Evolutionary conservation across 441 rosid genomes (phyloP), one percentile per base, ranked within the genome.

Genomic region (Pelargonium citronellum): DNA sequence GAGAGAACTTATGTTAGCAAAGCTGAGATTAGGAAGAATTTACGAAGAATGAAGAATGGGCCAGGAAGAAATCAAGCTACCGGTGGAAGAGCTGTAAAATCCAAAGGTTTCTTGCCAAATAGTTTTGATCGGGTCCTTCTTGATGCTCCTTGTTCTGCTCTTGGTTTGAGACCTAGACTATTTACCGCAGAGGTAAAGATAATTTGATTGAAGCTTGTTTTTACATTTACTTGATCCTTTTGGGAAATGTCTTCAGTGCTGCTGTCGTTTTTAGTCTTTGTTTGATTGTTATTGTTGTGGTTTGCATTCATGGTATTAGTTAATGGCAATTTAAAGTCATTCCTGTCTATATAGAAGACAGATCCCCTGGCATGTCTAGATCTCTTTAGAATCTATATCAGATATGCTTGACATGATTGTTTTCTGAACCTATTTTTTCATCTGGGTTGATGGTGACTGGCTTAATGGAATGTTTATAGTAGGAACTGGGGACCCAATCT

Each of bases 61-160:
- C 87, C 89, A 2, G 99, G 99, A 80, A 87, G 97, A 82, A 90
- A 86, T 83, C 96, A 90, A 63, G 67, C 75, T 69, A 69, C 83
- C 34, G 96, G 97, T 74, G 94, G 91, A 55, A 82, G 89, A 79
- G 96, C 75, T 69, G 91, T 89, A 76, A 89, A 86, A 64, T 94
- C 90, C 4, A 82, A 85, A 82, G 96, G 99, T 67, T 91, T 94
- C 80, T 68, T 64, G 43, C 96, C 94, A 57, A 77, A 84, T 69
- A 91, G 96, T 81, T 94, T 94, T 71, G 97, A 94, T 77, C 80
- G 97, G 34, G 95, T 91, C 68, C 96, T 94, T 73, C 92, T 94
- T 55, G 99, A 94, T 75, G 96, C 97, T 78, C 99, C 99, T 15
- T 91, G 99, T 74, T 95, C 99, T 75, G 97, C 99, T 80, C 99